Base-by-base conservation (phyloP, 2,329 filamentous ascomycete genomes). In the Aureobasidium lini region DNA sequence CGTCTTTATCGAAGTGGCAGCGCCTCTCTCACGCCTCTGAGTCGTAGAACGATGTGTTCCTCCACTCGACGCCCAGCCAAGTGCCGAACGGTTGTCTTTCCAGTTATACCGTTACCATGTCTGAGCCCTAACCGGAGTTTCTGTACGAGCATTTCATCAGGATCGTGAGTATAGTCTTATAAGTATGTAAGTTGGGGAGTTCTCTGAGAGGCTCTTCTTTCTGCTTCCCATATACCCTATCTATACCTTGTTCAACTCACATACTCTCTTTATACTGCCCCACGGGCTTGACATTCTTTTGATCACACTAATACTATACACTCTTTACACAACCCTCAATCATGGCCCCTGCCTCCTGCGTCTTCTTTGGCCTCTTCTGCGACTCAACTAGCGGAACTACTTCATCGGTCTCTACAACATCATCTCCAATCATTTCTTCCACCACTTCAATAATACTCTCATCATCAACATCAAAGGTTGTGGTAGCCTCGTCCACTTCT, bases 81-180 rank as follows among this genome's bases (percentile, higher is more conserved):
- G 31, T 57, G 53, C 53, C 53, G 42, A 15, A 15, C 11, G 31
- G 31, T 57, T 46, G 18, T 39, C 32, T 47, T 46, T 40, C 6
- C 53, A 47, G 53, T 57, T 39, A 57, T 36, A 39, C 42, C 53
- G 53, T 57, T 57, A 15, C 10, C 7, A 28, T 57, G 53, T 57
- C 42, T 47, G 32, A 57, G 53, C 49, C 49, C 49, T 53, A 40
- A 15, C 9, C 37, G 3, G 18, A 46, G 8, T 29, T 23, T 18
- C 23, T 32, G 39, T 16, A 46, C 6, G 15, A 16, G 6, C n/a
- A n/a, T 11, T n/a, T 42, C 50, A 16, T 43, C n/a, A 13, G 16
- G 34, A n/a, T 29, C 4, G 23, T n/a, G 16, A 16, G 16, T 44
- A 32, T 37, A 11, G n/a, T 11, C 18, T 3, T 29, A 57, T 47